Conservation (phyloP, 768 basidiomycete species). For the Leccinum pellstonianum region DNA sequence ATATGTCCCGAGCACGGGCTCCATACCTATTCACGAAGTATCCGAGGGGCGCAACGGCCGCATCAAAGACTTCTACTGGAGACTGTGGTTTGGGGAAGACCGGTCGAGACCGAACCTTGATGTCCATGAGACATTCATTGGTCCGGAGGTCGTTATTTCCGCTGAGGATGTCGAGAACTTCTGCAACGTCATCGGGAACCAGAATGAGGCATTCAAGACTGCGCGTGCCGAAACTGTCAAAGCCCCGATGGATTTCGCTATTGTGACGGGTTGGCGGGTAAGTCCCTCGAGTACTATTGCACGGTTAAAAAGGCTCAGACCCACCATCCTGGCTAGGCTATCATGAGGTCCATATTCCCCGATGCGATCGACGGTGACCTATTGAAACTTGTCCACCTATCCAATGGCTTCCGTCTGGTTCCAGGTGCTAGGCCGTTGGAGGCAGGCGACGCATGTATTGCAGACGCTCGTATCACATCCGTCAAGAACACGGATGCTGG, state of each 20-base stretch:
- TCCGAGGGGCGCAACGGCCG: constrained; percentile 77
- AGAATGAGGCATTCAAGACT: constrained; percentile 86
- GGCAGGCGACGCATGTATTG: constrained; percentile 87
- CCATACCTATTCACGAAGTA: constrained; percentile 90
- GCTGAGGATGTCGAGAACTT: constrained; percentile 80
- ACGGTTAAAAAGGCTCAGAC: constrained; percentile 11
- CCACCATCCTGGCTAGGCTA: constrained; percentile 59
- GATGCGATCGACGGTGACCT: constrained; percentile 88
- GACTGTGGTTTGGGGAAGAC: constrained; percentile 93
- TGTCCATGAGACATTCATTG: constrained; percentile 78
- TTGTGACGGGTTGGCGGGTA: constrained; percentile 98
- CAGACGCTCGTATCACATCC: constrained; percentile 85
- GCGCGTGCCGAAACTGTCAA: constrained; percentile 64
- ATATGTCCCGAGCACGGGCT: constrained; percentile 87
- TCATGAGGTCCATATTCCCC: constrained; percentile 99
- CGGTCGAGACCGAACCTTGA: constrained; percentile 74
- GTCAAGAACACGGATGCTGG: constrained; percentile 89
- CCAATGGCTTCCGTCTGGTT: constrained; percentile 92
- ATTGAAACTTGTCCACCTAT: constrained; percentile 93
- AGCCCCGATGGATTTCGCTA: constrained; percentile 98
- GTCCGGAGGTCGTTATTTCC: constrained; percentile 82
- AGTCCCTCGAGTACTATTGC: constrained; percentile 25
- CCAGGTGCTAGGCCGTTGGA: constrained; percentile 72
- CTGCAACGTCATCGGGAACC: constrained; percentile 91
- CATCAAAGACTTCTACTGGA: constrained; percentile 99